Conservation (phyloP, 768 basidiomycete species). For the Leccinum incarnatum region DNA sequence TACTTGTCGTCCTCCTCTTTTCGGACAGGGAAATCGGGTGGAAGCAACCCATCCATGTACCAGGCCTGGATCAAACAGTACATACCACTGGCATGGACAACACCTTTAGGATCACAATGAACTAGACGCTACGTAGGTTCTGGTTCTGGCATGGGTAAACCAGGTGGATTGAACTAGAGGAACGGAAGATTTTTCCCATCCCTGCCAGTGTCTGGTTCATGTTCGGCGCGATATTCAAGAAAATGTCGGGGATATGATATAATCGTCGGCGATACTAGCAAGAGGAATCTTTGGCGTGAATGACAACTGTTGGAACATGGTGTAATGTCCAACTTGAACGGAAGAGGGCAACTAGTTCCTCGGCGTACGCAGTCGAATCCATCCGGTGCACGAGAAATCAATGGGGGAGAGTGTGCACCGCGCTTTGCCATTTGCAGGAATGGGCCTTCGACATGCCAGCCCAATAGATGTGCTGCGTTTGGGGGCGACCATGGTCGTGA, state of each 20-base stretch:
- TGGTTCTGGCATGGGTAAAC: slow-evolving; percentile 68
- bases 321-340: slow-evolving; percentile 78
- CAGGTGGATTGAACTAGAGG: slow-evolving; percentile 75
- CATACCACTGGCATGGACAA: slow-evolving; percentile 77
- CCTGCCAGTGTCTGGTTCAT: slow-evolving; percentile 57
- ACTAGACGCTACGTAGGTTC: slow-evolving; percentile 64
- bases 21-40: slow-evolving; percentile 77
- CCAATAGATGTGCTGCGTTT: slow-evolving; percentile 69
- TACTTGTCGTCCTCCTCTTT: slow-evolving; percentile 72
- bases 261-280: slow-evolving; percentile 84
- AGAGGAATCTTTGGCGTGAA: slow-evolving; percentile 89
- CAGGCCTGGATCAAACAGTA: slow-evolving; percentile 72
- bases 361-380: slow-evolving; percentile 56
- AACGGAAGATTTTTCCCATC: slow-evolving; percentile 49
- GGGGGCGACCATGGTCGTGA: slow-evolving; percentile 65
- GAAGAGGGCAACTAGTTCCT: slow-evolving; percentile 69
- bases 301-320: slow-evolving; percentile 85
- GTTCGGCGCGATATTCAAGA: slow-evolving; percentile 60
- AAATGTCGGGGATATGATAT: slow-evolving; percentile 90
- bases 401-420: slow-evolving; percentile 74
- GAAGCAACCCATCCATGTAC: slow-evolving; percentile 82
- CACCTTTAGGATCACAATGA: slow-evolving; percentile 79
- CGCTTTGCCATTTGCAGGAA: slow-evolving; percentile 81
- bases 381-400: slow-evolving; percentile 59
- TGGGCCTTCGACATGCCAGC: slow-evolving; percentile 91